Base-by-base conservation (phyloP, 140 eudicot genomes). In the Bidens hawaiensis region DNA sequence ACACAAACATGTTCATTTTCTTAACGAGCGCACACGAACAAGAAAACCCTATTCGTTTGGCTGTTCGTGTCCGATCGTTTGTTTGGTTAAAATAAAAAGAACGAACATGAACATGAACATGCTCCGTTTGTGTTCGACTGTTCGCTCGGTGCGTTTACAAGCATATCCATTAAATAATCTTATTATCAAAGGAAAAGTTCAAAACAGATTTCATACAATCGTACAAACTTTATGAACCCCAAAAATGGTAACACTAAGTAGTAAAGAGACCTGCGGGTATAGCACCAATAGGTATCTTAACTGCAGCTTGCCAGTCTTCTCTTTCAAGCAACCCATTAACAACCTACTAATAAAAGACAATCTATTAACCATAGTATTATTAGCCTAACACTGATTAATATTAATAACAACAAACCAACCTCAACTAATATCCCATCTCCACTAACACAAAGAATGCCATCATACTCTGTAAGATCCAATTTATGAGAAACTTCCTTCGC, bases 381-480 rank as follows among this genome's bases (percentile, higher is more conserved):
- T 28, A 18, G 23, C 58, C 31, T 2, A 16, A 3, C 3, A 31
- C n/a, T 62, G 57, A 62, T 26, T 16, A 27, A 45, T 25, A 62
- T 26, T 16, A 27, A 45, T 25, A 62, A 43, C 43, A 45, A 70
- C 27, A 60, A 61, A 61, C 85, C 73, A 75, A 91, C 98, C 98
- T 91, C 98, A 69, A 84, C 98, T 67, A 91, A 69, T 53, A 88
- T 71, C 51, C 97, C 96, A 62, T 91, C 98, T 7, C 98, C 98
- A n/a, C 96, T 87, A 56, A 87, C 93, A 81, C 96, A 91, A 55
- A 91, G 79, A 53, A 91, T 76, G 7, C 98, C 98, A 60, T 91
- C 98, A 69, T 84, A 82, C 73, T 74, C 82, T n/a, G 80, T 68
- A 16, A 91, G 85, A 70, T 91, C 98, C 76, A 87, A 69, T 23